phyloP scores from a whole-genome alignment of 169 alveolate species.

The Plasmodium fragile region DNA sequence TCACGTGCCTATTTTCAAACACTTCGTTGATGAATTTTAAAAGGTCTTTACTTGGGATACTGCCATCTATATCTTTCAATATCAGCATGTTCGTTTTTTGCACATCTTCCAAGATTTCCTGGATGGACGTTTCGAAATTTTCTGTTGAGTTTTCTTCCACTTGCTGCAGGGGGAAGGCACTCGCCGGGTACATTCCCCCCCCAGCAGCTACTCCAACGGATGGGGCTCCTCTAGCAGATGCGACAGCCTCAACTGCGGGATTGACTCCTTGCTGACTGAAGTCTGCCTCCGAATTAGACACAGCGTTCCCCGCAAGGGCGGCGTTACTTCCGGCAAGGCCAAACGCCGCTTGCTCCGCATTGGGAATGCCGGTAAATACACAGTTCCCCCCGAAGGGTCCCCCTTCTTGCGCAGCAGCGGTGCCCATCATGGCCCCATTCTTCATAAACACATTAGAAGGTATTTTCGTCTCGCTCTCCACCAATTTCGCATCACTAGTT shows the following conservation, averaged over 20 bases:
- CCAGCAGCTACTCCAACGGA: background rate
- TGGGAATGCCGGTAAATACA: background rate
- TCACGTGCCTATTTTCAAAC: constrained; percentile 46
- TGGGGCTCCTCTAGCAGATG: background rate
- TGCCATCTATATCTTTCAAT: constrained; percentile 72
- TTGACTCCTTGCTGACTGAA: background rate
- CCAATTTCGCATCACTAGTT: constrained; percentile 54
- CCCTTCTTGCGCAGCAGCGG: background rate
- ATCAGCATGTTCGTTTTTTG: constrained; percentile 57
- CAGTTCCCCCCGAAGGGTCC: background rate
- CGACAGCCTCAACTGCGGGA: background rate
- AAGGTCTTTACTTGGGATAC: constrained; percentile 25
- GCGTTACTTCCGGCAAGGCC: background rate
- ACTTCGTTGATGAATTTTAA: constrained; percentile 41
- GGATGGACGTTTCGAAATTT: constrained; percentile 16
- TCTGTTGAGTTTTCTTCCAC: constrained; percentile 2
- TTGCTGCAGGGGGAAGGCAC: background rate
- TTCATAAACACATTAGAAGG: constrained; percentile 21
- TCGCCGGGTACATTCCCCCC: background rate
- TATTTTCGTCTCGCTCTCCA: constrained; percentile 14
- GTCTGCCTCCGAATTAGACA: background rate
- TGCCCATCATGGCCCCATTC: background rate
- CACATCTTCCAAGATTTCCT: constrained; percentile 7
- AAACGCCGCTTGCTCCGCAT: background rate
- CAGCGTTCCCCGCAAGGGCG: background rate